Base-by-base conservation (phyloP, 2,329 filamentous ascomycete genomes). In the Colletotrichum liriopes region DNA sequence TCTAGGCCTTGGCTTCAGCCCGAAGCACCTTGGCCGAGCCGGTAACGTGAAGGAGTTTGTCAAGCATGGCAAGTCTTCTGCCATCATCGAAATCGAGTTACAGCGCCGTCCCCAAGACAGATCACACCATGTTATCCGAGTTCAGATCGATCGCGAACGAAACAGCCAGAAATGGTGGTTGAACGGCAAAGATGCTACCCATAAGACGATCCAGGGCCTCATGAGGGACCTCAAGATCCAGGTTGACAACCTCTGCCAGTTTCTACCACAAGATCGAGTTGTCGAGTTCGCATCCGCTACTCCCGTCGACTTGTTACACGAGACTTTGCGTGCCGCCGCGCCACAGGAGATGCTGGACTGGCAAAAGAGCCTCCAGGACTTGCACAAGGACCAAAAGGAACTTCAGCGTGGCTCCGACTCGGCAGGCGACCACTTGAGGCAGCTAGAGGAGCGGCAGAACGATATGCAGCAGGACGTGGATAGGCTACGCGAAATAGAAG, bases 241-340 rank as follows among this genome's bases (percentile, higher is more conserved):
- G 81, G 94, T 98, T 75, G 96, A 99, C 84, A 99, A 99, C 77
- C 87, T 99, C 2, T 99, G 96, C 81, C 96, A 99, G 80, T 99
- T 99, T 77, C 85, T 99, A 55, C 96, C 96, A 0, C 96, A 99
- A 81, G 96, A 99, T 80, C 93, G 95, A 76, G 96, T 99, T 1
- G 94, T 95, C 32, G 95, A 98, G 79, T 99, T 99, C 79, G 94
- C 96, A 6, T 93, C 90, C 6, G 89, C 97, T 76, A 93, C 91
- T 11, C 93, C 96, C 0, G 86, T 97, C 16, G 93, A 97, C 55
- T 88, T 98, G 26, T 87, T 99, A 0, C 88, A 91, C 71, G 94
- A 96, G 77, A 99, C 96, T 0, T 91, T 98, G 74, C 91, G 95
- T 78, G 96, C 96, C 43, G 95, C 95, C 8, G 96, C 95, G 0